Percentiles rank a stretch among this genome's conserved stretches.
Evolutionary conservation across 2,329 filamentous ascomycete species (phyloP).

Genomic region (Magnaporthales sp.): DNA sequence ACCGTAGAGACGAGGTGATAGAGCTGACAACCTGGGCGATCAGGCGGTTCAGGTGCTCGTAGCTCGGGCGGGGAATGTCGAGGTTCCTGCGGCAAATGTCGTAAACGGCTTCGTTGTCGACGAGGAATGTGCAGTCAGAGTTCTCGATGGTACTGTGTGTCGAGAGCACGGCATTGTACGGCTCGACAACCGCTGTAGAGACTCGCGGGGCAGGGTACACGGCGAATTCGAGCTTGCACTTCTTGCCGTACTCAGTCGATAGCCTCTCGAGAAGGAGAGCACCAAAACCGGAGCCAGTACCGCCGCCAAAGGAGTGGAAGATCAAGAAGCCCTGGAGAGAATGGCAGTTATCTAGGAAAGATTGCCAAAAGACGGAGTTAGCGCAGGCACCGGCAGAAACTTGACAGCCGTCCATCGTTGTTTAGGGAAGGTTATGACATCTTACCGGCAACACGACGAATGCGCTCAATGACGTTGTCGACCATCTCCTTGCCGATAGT

Average conservation of each 20-base stretch:
- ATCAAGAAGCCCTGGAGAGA: conserved; percentile 63
- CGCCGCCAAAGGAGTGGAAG: conserved; percentile 68
- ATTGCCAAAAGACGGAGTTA: background rate
- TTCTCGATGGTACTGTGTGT: conserved; percentile 71
- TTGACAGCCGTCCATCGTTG: background rate
- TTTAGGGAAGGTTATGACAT: background rate
- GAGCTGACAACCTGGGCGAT: conserved; percentile 69
- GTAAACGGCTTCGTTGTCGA: conserved; percentile 69
- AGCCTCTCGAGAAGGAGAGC: conserved; percentile 65
- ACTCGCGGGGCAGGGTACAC: conserved; percentile 63
- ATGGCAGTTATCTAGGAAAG: conserved; percentile 37
- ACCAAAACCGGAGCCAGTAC: conserved; percentile 65
- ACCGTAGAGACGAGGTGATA: conserved; percentile 64
- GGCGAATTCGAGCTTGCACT: conserved; percentile 68
- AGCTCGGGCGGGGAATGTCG: conserved; percentile 59
- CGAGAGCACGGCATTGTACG: conserved; percentile 65
- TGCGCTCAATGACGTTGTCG: conserved; percentile 59
- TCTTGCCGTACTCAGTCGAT: conserved; percentile 66
- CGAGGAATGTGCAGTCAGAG: conserved; percentile 68
- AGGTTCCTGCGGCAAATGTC: conserved; percentile 67
- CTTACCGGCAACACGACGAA: conserved; percentile 54
- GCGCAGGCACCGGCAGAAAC: background rate
- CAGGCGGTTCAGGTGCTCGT: conserved; percentile 64
- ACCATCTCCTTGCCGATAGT: conserved; percentile 72
- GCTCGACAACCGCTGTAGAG: conserved; percentile 63